These are phyloP conservation scores for Tetracladium setigerum DNA, from an alignment of 495 filamentous ascomycete species.

Conservation along the genomic window DNA sequence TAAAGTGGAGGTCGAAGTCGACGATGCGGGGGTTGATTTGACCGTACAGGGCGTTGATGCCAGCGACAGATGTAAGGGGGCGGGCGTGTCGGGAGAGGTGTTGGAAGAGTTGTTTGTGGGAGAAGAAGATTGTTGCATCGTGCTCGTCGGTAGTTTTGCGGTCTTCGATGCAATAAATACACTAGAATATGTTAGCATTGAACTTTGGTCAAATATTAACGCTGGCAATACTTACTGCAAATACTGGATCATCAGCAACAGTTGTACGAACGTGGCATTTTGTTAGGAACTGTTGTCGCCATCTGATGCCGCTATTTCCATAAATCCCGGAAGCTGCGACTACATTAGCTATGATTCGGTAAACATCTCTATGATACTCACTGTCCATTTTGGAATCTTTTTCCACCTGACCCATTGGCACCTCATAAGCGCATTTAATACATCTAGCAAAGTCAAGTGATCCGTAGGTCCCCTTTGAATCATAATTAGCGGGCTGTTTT, in stretches of 20 bases:
- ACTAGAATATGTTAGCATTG: constrained; percentile 7
- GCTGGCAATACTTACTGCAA: constrained; percentile 8
- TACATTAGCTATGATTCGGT: background rate
- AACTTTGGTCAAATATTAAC: background rate
- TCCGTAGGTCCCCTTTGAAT: constrained; percentile 14
- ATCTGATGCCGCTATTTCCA: constrained; percentile 16
- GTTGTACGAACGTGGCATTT: constrained; percentile 19
- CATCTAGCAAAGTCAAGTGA: constrained; percentile 16
- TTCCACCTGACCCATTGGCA: constrained; percentile 19
- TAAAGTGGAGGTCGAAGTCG: constrained; percentile 39
- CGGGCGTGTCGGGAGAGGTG: constrained; percentile 19
- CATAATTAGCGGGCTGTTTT: constrained; percentile 1
- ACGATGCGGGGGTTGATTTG: constrained; percentile 15
- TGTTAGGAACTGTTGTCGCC: constrained; percentile 16
- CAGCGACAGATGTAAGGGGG: constrained; percentile 29
- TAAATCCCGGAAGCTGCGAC: constrained; percentile 14
- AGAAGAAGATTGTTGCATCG: constrained; percentile 24
- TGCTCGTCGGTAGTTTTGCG: constrained; percentile 20
- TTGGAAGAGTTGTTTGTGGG: constrained; percentile 15
- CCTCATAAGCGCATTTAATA: constrained; percentile 20
- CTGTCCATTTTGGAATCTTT: constrained; percentile 16
- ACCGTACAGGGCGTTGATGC: constrained; percentile 32
- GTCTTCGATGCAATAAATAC: constrained; percentile 20
- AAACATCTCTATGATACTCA: background rate
- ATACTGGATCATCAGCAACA: constrained; percentile 9